Base-by-base conservation (phyloP, 345 rosid species). In the Citrus hindsii region DNA sequence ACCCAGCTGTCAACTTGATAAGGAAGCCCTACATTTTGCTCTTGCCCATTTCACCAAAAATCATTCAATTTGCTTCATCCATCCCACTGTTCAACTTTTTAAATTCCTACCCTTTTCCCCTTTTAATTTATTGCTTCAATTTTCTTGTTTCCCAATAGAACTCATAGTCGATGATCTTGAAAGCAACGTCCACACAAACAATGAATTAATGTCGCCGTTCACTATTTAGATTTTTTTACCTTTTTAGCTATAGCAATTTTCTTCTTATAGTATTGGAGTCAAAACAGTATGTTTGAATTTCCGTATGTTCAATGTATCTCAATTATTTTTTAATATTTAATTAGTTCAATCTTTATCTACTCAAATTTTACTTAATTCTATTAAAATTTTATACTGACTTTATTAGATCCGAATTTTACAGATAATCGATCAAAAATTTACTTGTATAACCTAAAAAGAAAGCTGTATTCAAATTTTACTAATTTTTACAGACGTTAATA, bases 71-170 rank as follows among this genome's bases (percentile, higher is more conserved):
- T 37, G 2, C 27, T 28, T 60, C 13, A 48, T 66, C 58, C 9
- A 8, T 83, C 81, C 71, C 81, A 71, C 82, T 79, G 59, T 79
- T 76, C 78, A 66, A 67, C 69, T 73, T 73, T 53, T 53, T 5
- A 0, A 53, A 18, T 5, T 59, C 66, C 28, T 76, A 71, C 55
- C 22, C 51, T 9, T 63, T 64, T 64, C 6, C 21, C 46, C 46
- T 40, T 9, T 40, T 40, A 40, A 40, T 18, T 38, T 7, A 7
- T 9, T 6, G 27, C 7, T 72, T 76, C 7, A 6, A 18, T 30
- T 69, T 67, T 70, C n/a, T 75, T 81, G 32, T 69, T 48, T 67
- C 16, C 51, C 22, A 73, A n/a, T 56, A n/a, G 1, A 24, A 24
- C 27, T 61, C 9, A 1, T 1, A 25, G 16, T 63, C 33, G 28